Evolutionary conservation across 768 basidiomycete genomes (phyloP), one percentile per base, ranked within the genome.

Genomic region (Termitomyces heimii): DNA sequence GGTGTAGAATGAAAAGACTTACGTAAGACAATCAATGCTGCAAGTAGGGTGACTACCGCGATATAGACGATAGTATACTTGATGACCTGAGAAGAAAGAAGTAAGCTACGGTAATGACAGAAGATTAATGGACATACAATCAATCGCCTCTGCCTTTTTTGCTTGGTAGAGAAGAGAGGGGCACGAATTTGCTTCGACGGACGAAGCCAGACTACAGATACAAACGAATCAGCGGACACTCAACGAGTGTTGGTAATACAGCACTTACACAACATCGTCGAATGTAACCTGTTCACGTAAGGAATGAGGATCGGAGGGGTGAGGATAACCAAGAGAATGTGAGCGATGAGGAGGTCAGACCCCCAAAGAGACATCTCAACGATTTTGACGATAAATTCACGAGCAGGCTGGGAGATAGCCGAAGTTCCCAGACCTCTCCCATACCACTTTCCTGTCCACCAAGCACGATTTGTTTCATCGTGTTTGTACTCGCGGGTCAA

Each of bases 381-480:
- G 57, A 96, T 92, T 80, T 98, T 99, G 75, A 98, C 95, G 56
- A 98, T 83, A 68, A 90, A 97, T 78, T 98, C 97, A 69, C 97
- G 88, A 56, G 92, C 94, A 32, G 95, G 94, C 69, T 98, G 97
- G 31, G 93, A 94, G 69, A 96, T 85, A 37, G 91, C 62, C 34
- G 91, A 89, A n/a, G 81, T 81, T 14, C 96, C 96, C 20, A 99
- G 78, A 29, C 93, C 92, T 57, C 94, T 82, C 47, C 95, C 94
- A 68, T 95, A 95, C 97, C 97, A 98, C 77, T 90, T 88, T 60
- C 94, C 95, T 18, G 95, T 94, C 97, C 97, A 99, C 96, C 96
- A 98, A 2, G 95, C 95, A 59, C 92, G 82, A 75, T 98, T 98
- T 28, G 92, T 95, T 76, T 98, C 94, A 68, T 99, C 97, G 68